Percentiles rank a stretch among this genome's conserved stretches.
phyloP scores from a whole-genome alignment of 169 alveolate species.

The Plasmodium malariae region DNA sequence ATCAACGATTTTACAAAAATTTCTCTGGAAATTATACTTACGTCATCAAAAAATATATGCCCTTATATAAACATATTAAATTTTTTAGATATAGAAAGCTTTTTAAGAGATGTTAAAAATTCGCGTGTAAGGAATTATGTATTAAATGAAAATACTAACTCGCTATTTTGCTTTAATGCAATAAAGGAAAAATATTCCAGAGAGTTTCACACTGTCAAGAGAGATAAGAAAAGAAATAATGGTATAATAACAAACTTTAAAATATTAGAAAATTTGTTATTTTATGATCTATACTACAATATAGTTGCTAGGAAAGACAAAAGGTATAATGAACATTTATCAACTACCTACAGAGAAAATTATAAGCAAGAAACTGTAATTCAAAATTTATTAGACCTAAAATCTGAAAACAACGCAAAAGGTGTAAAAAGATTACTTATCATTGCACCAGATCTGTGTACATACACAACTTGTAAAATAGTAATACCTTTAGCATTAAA shows the following conservation, averaged over 20 bases:
- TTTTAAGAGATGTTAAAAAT: conserved; percentile 36
- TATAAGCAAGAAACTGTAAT: conserved; percentile 1
- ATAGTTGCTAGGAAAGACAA: neutral
- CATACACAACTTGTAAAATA: conserved; percentile 47
- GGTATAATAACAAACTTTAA: neutral
- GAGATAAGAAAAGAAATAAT: neutral
- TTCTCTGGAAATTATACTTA: conserved; percentile 51
- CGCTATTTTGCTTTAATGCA: conserved; percentile 18
- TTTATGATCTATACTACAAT: conserved; percentile 52
- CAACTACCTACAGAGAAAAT: conserved; percentile 1
- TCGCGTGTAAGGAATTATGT: conserved; percentile 18
- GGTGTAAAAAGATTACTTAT: conserved; percentile 31
- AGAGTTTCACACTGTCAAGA: neutral
- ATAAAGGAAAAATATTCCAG: neutral
- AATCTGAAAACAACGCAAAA: conserved; percentile 59
- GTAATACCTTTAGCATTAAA: conserved; percentile 55
- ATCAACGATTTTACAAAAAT: conserved; percentile 59
- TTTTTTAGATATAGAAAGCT: conserved; percentile 21
- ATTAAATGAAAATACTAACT: conserved; percentile 2
- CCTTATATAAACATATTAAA: conserved; percentile 40
- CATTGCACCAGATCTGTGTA: conserved; percentile 28
- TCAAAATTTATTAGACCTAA: conserved; percentile 67
- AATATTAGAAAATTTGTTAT: conserved; percentile 41
- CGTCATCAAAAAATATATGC: conserved; percentile 29
- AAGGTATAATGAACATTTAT: neutral